phyloP scores from a whole-genome alignment of 78 protist genomes.

The Creolimax fragrantissima region DNA sequence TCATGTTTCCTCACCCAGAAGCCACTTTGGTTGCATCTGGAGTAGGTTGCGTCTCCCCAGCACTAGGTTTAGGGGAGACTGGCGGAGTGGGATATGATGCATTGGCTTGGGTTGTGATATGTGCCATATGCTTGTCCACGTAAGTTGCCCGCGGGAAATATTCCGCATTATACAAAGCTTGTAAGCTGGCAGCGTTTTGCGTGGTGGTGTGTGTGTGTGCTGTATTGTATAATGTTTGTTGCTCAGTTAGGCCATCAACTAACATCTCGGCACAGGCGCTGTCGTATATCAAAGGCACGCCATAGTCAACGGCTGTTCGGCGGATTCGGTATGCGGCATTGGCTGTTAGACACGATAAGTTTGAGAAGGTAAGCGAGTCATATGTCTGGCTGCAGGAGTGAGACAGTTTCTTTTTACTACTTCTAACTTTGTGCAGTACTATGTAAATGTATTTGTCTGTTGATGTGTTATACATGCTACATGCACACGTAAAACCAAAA shows the following conservation, averaged over 20 bases:
- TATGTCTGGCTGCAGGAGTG: too few relatives aligned
- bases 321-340: conserved; percentile 25
- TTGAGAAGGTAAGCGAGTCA: too few relatives aligned
- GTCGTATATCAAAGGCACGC: conserved; percentile 66
- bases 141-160: not conserved
- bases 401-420: not conserved
- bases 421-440: not conserved
- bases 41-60: not conserved
- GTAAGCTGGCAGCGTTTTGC: not conserved
- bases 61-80: not conserved
- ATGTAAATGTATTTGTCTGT: not conserved
- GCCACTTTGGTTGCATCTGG: not conserved
- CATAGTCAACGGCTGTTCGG: conserved; percentile 71
- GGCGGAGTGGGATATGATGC: too few relatives aligned
- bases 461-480: not conserved
- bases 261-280: conserved; percentile 60
- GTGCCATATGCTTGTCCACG: not conserved
- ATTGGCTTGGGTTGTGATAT: not conserved
- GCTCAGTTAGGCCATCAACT: conserved; percentile 18
- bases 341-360: not conserved
- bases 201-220: not conserved
- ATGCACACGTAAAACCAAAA: not conserved
- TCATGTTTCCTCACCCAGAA: not conserved
- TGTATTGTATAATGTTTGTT: not conserved
- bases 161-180: not conserved